These are phyloP conservation scores for Candida argentea DNA, from an alignment of 805 yeast species.

Conservation along the genomic window DNA sequence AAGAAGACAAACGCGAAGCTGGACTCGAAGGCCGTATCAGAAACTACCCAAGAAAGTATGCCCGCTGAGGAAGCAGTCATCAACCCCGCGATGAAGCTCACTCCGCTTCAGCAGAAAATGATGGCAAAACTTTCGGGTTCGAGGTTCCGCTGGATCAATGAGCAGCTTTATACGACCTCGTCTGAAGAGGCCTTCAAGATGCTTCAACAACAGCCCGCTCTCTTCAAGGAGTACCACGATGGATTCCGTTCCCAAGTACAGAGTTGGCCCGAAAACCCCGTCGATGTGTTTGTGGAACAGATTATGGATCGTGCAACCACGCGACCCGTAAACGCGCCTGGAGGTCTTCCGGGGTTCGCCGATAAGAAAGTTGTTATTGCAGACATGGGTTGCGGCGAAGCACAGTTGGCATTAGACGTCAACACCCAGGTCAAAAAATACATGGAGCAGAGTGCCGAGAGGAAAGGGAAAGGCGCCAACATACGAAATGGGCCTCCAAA, in stretches of 20 bases:
- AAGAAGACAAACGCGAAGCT: too few species aligned
- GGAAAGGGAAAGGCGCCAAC: constrained; percentile 4
- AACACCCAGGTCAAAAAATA: constrained; percentile 33
- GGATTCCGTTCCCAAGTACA: constrained; percentile 95
- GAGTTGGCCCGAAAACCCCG: constrained; percentile 98
- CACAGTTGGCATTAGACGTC: constrained; percentile 67
- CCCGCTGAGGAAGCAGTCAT: constrained; percentile 9
- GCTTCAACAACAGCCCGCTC: constrained; percentile 70
- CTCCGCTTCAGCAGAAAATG: constrained; percentile 92
- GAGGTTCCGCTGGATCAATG: constrained; percentile 96
- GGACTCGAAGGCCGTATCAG: too few species aligned
- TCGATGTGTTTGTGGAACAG: constrained; percentile 74
- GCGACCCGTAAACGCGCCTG: constrained; percentile 85
- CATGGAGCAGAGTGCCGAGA: constrained; percentile 12
- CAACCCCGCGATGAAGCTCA: constrained; percentile 36
- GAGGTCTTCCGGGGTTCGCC: constrained; percentile 79
- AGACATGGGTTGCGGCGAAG: constrained; percentile 99
- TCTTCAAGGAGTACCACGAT: constrained; percentile 89
- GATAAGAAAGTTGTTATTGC: constrained; percentile 68
- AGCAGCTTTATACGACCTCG: constrained; percentile 81
- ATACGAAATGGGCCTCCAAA: constrained; percentile 12
- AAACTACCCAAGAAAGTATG: not conserved
- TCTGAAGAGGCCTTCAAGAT: constrained; percentile 69
- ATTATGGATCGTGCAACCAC: constrained; percentile 44
- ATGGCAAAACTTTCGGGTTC: constrained; percentile 91